Evolutionary conservation across 2,329 filamentous ascomycete species (phyloP).

Genomic region (Plenodomus lindquistii): DNA sequence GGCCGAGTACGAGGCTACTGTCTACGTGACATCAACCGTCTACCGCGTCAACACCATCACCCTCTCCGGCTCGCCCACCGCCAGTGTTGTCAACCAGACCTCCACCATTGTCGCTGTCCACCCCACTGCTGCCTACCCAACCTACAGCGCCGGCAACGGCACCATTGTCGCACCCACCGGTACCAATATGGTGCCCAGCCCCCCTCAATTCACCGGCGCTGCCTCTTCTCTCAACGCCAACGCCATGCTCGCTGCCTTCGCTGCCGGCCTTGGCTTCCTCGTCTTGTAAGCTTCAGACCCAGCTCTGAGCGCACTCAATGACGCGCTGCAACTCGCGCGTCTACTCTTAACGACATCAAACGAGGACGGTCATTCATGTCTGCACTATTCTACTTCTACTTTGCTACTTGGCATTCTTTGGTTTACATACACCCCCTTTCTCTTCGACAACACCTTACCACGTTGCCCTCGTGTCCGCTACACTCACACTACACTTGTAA

Average conservation of each 20-base stretch:
- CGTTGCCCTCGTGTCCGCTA: slow-evolving; percentile 18
- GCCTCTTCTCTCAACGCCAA: slow-evolving; percentile 38
- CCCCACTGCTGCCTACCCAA: slow-evolving; percentile 18
- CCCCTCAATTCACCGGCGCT: slow-evolving; percentile 37
- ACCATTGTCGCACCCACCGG: slow-evolving; percentile 21
- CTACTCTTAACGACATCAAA: slow-evolving; percentile 25
- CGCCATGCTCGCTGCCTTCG: slow-evolving; percentile 34
- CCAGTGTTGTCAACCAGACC: slow-evolving; percentile 36
- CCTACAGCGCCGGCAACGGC: slow-evolving; percentile 25
- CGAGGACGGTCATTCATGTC: slow-evolving; percentile 21
- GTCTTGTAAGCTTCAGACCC: slow-evolving; percentile 34
- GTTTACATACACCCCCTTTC: slow-evolving; percentile 6
- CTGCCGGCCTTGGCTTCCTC: slow-evolving; percentile 39
- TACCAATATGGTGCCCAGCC: slow-evolving; percentile 16
- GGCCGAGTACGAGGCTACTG: slow-evolving; percentile 37
- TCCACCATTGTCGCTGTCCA: slow-evolving; percentile 32
- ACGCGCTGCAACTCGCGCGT: slow-evolving; percentile 10
- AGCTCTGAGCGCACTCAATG: slow-evolving; percentile 12
- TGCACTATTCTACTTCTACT: slow-evolving; percentile 10
- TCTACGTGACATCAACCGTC: slow-evolving; percentile 44
- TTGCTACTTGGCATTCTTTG: slow-evolving; percentile 12
- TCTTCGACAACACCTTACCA: slow-evolving; percentile 14
- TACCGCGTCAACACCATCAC: slow-evolving; percentile 46
- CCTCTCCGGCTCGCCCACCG: slow-evolving; percentile 32
- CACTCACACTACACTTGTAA: slow-evolving; percentile 28